These are phyloP conservation scores for Cordia subcordata DNA, from an alignment of 257 asterid species.

Conservation along the genomic window DNA sequence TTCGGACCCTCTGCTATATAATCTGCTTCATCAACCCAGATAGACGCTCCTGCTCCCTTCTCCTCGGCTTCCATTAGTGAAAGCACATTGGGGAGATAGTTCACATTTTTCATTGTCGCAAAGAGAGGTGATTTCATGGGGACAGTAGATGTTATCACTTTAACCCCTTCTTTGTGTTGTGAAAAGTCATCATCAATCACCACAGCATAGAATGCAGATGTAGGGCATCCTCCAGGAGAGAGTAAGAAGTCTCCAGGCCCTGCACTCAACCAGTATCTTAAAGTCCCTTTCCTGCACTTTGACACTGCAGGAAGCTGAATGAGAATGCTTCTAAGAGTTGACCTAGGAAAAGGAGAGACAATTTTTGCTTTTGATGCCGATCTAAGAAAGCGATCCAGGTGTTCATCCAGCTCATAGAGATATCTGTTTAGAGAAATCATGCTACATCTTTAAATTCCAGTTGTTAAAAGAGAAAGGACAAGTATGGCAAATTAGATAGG, in stretches of 20 bases:
- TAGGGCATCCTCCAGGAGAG: constrained; percentile 59
- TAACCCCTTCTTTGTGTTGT: constrained; percentile 73
- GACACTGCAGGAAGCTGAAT: constrained; percentile 73
- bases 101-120: constrained; percentile 80
- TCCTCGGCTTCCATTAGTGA: constrained; percentile 88
- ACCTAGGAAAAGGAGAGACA: constrained; percentile 43
- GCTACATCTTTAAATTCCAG: too few species aligned
- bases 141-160: constrained; percentile 57
- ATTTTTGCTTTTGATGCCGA: constrained; percentile 75
- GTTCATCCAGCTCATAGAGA: constrained; percentile 75
- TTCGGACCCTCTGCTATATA: constrained; percentile 86
- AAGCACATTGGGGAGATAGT: constrained; percentile 87
- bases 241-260: constrained; percentile 90
- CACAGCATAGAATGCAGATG: constrained; percentile 79
- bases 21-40: constrained; percentile 81
- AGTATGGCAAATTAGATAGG: not conserved
- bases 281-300: constrained; percentile 58
- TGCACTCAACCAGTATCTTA: constrained; percentile 77
- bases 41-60: constrained; percentile 53
- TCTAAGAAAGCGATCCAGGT: constrained; percentile 65
- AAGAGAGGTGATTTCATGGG: constrained; percentile 82
- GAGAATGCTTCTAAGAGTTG: constrained; percentile 64
- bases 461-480: too few species aligned
- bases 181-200: constrained; percentile 57
- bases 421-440: constrained; percentile 25